These are phyloP conservation scores for Kwoniella mangroviensis DNA, from an alignment of 768 basidiomycete genomes.

Conservation along the genomic window DNA sequence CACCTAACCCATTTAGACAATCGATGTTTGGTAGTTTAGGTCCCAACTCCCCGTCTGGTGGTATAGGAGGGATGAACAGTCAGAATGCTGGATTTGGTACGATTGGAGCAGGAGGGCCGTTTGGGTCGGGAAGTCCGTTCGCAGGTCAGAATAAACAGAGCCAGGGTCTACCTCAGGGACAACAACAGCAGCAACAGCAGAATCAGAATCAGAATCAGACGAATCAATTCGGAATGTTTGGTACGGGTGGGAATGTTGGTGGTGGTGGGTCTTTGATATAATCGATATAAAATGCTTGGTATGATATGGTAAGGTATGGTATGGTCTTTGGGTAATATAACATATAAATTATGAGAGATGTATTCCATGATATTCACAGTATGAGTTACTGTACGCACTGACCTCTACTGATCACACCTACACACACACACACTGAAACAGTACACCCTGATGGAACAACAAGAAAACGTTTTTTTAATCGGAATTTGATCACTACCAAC, in stretches of 20 bases:
- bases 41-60: neutral
- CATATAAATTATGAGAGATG: too few species aligned
- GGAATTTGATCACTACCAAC: too few species aligned
- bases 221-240: conserved; percentile 30
- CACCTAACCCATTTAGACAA: conserved; percentile 35
- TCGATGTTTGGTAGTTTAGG: conserved; percentile 19
- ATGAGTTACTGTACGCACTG: too few species aligned
- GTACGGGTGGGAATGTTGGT: conserved; percentile 20
- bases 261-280: conserved; percentile 23
- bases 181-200: conserved; percentile 6
- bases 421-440: too few species aligned
- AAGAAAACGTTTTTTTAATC: too few species aligned
- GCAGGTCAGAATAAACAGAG: conserved; percentile 28
- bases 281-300: neutral
- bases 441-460: too few species aligned
- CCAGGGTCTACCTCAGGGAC: conserved; percentile 8
- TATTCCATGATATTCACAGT: too few species aligned
- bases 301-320: neutral
- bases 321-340: neutral
- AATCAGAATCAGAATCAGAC: neutral
- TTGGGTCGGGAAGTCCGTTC: conserved; percentile 37
- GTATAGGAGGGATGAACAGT: neutral
- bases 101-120: conserved; percentile 25
- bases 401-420: too few species aligned
- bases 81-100: conserved; percentile 16